Evolutionary conservation across 2,329 filamentous ascomycete species (phyloP), one percentile per base, ranked within the genome.

Genomic region (Teratosphaeriaceae sp.): DNA sequence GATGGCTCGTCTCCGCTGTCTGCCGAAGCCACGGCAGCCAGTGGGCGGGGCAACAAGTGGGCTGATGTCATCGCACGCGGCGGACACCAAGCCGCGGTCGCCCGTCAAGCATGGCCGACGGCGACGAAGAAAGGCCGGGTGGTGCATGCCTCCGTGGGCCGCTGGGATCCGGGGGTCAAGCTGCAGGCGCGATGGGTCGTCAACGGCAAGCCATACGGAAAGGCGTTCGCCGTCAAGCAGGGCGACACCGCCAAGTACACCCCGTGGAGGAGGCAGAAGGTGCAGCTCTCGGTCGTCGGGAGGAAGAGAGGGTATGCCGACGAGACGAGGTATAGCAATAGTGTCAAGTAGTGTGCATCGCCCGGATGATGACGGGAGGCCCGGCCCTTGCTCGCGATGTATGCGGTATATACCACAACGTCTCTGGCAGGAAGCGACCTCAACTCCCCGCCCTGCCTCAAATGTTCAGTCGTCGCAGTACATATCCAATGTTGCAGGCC

Each of bases 81-180:
- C 4, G 63, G 64, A 3, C 58, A 50, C n/a, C 31, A 54, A 22
- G 64, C 64, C 27, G 64, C 63, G 2, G 20, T 65, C 2, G 49
- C 48, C 12, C 52, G 61, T 18, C 64, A 66, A 38, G 53, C 53
- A 11, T 45, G 52, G 1, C 64, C 63, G 0, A 27, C 29, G 4
- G 49, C 63, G 13, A 18, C 53, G 1, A 44, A 47, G 4, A 42
- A 38, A 40, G 49, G 52, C 2, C 5, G n/a, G 4, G 18, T 15
- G 24, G 38, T 52, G 2, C 29, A 46, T 15, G 51, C 31, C 1
- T 58, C 35, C 40, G 56, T 60, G 2, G 64, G 64, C 2, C 51
- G 57, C 1, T 66, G 63, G 63, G 63, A 66, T 47, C 63, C 64
- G 3, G 64, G 63, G 15, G 58, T 66, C 2, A 46, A 34, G 33